Evolutionary conservation across 1,284 basidiomycete species (phyloP).

Genomic region (Melanopsichium pennsylvanicum): DNA sequence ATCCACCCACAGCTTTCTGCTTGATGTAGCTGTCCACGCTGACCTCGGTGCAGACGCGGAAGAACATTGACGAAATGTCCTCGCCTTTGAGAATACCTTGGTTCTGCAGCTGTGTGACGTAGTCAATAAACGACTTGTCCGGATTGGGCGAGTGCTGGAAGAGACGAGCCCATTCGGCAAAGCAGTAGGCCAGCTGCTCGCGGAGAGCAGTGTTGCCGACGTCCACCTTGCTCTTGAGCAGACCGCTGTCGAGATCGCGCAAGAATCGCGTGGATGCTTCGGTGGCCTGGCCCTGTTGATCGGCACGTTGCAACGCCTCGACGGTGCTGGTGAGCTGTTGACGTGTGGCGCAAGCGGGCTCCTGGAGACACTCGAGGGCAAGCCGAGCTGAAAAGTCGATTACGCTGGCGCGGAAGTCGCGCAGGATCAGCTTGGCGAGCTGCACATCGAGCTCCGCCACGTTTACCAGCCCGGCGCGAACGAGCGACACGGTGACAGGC

Average conservation of each 20-base stretch:
- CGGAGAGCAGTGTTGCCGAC: slow-evolving; percentile 65
- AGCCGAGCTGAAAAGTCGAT: slow-evolving; percentile 84
- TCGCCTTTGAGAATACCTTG: slow-evolving; percentile 96
- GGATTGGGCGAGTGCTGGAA: slow-evolving; percentile 88
- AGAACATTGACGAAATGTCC: slow-evolving; percentile 96
- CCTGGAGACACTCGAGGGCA: slow-evolving; percentile 83
- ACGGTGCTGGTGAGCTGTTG: slow-evolving; percentile 82
- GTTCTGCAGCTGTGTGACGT: slow-evolving; percentile 93
- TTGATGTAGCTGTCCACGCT: slow-evolving; percentile 92
- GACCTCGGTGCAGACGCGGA: slow-evolving; percentile 94
- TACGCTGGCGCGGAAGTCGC: slow-evolving; percentile 79
- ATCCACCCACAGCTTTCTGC: slow-evolving; percentile 79
- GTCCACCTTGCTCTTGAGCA: slow-evolving; percentile 64
- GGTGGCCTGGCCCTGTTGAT: slow-evolving; percentile 78
- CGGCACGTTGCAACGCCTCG: slow-evolving; percentile 74
- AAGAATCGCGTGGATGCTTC: slow-evolving; percentile 74
- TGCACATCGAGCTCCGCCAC: slow-evolving; percentile 85
- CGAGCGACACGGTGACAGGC: slow-evolving; percentile 86
- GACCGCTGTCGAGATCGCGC: slow-evolving; percentile 73
- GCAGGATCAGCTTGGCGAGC: slow-evolving; percentile 81
- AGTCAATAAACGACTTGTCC: slow-evolving; percentile 96
- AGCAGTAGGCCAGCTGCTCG: slow-evolving; percentile 71
- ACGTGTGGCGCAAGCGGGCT: slow-evolving; percentile 76
- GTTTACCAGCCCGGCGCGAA: slow-evolving; percentile 83
- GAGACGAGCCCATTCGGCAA: slow-evolving; percentile 87